Conservation (phyloP, 2,329 filamentous ascomycete species). For the Aureobasidium sp. region DNA sequence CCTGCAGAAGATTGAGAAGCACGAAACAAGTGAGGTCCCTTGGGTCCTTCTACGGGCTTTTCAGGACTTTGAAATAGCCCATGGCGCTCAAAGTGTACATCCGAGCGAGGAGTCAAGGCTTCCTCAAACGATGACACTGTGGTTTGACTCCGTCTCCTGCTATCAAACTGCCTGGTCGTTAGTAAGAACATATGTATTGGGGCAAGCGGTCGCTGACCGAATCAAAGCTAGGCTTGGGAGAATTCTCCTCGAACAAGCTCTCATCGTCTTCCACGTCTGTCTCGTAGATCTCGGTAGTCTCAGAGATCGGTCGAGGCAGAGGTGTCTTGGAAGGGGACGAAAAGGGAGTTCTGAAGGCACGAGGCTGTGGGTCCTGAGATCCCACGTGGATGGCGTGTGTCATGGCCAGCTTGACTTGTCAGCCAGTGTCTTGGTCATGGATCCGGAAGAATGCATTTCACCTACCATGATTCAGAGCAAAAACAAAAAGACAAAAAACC, state of each 20-base stretch:
- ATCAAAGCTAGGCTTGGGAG: constrained; percentile 60
- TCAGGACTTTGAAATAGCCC: constrained; percentile 54
- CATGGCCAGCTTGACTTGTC: constrained; percentile 16
- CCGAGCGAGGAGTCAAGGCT: constrained; percentile 66
- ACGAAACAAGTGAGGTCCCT: constrained; percentile 80
- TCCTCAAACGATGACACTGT: constrained; percentile 86
- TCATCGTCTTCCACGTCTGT: constrained; percentile 63
- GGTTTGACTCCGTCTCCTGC: constrained; percentile 70
- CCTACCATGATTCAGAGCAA: constrained; percentile 13
- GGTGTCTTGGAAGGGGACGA: constrained; percentile 47
- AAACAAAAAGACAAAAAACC: not conserved
- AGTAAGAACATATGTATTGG: not conserved
- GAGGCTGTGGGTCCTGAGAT: not conserved
- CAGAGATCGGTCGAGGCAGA: constrained; percentile 53
- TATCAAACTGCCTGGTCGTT: constrained; percentile 26
- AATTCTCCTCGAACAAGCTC: constrained; percentile 49
- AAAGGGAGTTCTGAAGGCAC: not conserved
- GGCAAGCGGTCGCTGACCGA: constrained; percentile 54
- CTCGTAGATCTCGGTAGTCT: constrained; percentile 71
- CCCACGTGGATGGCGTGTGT: constrained; percentile 5
- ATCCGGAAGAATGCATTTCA: not conserved
- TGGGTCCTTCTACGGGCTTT: constrained; percentile 69
- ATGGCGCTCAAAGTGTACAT: constrained; percentile 42
- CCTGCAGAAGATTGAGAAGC: constrained; percentile 56
- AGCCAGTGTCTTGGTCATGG: constrained; percentile 11